These are phyloP conservation scores for Mycena belliarum DNA, from an alignment of 768 basidiomycete genomes.

Conservation along the genomic window DNA sequence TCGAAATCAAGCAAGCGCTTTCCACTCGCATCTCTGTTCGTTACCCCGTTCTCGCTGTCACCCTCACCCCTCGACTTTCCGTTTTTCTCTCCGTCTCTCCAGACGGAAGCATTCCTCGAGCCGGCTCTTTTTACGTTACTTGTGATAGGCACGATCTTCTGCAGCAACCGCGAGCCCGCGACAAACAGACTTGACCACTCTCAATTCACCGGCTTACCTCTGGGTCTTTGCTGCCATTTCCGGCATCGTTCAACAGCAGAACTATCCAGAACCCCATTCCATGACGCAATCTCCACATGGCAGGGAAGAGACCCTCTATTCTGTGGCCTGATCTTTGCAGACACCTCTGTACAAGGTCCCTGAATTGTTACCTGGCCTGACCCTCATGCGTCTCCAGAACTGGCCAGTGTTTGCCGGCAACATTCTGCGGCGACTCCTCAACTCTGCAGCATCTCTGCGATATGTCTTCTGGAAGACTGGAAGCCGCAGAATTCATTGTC, in stretches of 20 bases:
- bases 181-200: background rate
- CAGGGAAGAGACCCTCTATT: background rate
- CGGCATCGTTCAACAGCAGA: background rate
- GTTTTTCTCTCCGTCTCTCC: background rate
- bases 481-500: background rate
- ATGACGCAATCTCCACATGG: constrained; percentile 23
- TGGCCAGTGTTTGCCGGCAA: background rate
- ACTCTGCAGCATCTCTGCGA: constrained; percentile 2
- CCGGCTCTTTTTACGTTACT: constrained; percentile 12
- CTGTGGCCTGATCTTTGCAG: background rate
- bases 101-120: constrained; percentile 13
- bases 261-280: background rate
- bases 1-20: too few relatives aligned
- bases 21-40: too few relatives aligned
- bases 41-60: too few relatives aligned
- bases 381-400: background rate
- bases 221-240: constrained; percentile 11
- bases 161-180: background rate
- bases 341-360: too few relatives aligned
- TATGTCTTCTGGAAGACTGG: background rate
- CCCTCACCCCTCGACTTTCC: too few relatives aligned
- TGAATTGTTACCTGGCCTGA: background rate
- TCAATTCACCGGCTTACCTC: background rate
- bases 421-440: too few relatives aligned
- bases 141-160: constrained; percentile 19